Conservation (phyloP, 768 basidiomycete species). For the Sporobolomyces phaffii region DNA sequence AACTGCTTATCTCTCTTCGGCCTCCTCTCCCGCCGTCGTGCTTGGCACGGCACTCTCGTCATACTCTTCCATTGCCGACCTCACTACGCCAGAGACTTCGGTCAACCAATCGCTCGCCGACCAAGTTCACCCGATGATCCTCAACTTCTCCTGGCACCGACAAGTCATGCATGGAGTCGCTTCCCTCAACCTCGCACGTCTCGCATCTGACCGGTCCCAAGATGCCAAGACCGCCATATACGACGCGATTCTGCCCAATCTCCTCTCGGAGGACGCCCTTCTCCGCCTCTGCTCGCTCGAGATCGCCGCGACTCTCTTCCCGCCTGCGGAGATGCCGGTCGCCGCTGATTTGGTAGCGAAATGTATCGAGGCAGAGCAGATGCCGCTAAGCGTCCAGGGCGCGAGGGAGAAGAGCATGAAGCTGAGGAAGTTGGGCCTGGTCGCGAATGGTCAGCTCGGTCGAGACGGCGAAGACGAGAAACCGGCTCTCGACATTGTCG, state of each 20-base stretch:
- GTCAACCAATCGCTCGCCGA: constrained; percentile 10
- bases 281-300: constrained; percentile 63
- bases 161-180: constrained; percentile 36
- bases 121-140: constrained; percentile 29
- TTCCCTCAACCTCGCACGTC: constrained; percentile 17
- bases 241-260: constrained; percentile 52
- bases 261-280: constrained; percentile 67
- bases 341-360: constrained; percentile 48
- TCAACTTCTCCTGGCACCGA: constrained; percentile 38
- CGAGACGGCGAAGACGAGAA: constrained; percentile 53
- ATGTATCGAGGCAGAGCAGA: constrained; percentile 74
- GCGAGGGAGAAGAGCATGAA: constrained; percentile 76
- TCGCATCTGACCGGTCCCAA: constrained; percentile 19
- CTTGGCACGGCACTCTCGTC: constrained; percentile 31
- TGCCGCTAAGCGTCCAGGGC: constrained; percentile 68
- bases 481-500: constrained; percentile 58
- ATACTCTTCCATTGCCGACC: constrained; percentile 6
- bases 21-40: constrained; percentile 28
- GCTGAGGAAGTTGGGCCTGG: constrained; percentile 61
- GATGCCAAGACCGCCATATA: constrained; percentile 51
- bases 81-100: neutral
- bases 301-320: constrained; percentile 50
- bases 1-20: constrained; percentile 25
- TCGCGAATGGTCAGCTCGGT: constrained; percentile 47
- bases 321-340: constrained; percentile 53